A percentile compares a stretch with the other conserved stretches of the same genome.
These are phyloP conservation scores for Serendipita sp. DNA, from an alignment of 768 basidiomycete species.

Conservation along the genomic window DNA sequence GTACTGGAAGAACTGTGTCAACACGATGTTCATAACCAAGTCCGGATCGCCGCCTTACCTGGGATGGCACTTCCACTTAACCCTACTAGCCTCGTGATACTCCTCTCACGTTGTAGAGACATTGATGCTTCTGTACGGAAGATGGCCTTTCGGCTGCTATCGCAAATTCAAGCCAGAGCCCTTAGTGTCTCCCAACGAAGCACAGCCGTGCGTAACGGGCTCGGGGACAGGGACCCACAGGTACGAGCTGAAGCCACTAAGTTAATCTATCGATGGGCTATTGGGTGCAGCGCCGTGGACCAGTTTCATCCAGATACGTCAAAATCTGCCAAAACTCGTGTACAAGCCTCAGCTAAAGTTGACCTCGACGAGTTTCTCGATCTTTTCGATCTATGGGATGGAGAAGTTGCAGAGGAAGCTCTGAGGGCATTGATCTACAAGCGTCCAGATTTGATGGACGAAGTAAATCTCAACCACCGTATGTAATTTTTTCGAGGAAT, in stretches of 20 bases:
- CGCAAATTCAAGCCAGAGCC: slow-evolving; percentile 22
- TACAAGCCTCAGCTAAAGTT: not conserved
- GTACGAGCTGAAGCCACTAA: slow-evolving; percentile 59
- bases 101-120: slow-evolving; percentile 69
- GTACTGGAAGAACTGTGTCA: not conserved
- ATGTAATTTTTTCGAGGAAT: not conserved
- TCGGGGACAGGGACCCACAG: slow-evolving; percentile 65
- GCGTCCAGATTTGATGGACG: slow-evolving; percentile 47
- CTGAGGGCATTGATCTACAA: slow-evolving; percentile 55
- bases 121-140: slow-evolving; percentile 60
- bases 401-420: slow-evolving; percentile 53
- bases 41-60: not conserved
- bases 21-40: not conserved
- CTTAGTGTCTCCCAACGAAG: slow-evolving; percentile 62
- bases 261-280: slow-evolving; percentile 64
- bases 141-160: slow-evolving; percentile 30
- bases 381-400: slow-evolving; percentile 39
- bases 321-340: not conserved
- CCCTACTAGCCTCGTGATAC: slow-evolving; percentile 36
- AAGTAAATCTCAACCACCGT: slow-evolving; percentile 35
- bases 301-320: not conserved
- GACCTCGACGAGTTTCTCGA: slow-evolving; percentile 32
- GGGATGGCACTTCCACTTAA: slow-evolving; percentile 31
- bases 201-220: slow-evolving; percentile 59
- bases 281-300: slow-evolving; percentile 19